phyloP scores from a whole-genome alignment of 2,329 filamentous ascomycete genomes.

The Talaromyces verruculosus region DNA sequence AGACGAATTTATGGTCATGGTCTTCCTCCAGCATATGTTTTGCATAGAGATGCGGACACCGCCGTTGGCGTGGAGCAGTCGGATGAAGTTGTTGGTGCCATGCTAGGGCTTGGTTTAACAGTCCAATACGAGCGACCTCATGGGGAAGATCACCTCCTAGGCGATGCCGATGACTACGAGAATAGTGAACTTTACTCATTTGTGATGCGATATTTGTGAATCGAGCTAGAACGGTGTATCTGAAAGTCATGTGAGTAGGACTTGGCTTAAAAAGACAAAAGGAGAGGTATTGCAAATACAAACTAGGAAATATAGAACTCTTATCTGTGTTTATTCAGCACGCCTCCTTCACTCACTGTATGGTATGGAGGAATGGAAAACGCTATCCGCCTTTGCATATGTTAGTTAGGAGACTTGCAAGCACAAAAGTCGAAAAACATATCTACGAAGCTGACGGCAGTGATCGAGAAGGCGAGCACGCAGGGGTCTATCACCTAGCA shows the following conservation, averaged over 20 bases:
- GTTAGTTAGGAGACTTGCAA: not conserved
- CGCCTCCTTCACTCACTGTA: not conserved
- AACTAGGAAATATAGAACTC: not conserved
- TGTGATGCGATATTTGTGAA: conserved; percentile 8
- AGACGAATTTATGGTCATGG: not conserved
- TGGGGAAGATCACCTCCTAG: conserved; percentile 10
- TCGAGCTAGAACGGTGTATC: not conserved
- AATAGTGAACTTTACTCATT: conserved; percentile 4
- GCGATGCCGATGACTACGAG: conserved; percentile 4
- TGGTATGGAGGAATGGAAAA: not conserved
- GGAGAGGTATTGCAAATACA: not conserved
- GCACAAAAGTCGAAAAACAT: not conserved
- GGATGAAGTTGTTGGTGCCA: conserved; percentile 11
- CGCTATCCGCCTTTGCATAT: not conserved
- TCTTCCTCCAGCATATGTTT: conserved; percentile 5
- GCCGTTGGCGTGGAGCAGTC: conserved; percentile 13
- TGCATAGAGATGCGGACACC: conserved; percentile 10
- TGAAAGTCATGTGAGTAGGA: not conserved
- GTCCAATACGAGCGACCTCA: conserved; percentile 15
- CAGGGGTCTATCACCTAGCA: conserved; percentile 26
- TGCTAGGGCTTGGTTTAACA: conserved; percentile 5
- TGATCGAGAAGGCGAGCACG: not conserved
- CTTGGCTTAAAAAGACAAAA: not conserved
- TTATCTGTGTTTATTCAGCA: not conserved
- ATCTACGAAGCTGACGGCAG: not conserved